These are phyloP conservation scores for Pseudopithomyces maydicus DNA, from an alignment of 2,329 filamentous ascomycete species.

Conservation along the genomic window DNA sequence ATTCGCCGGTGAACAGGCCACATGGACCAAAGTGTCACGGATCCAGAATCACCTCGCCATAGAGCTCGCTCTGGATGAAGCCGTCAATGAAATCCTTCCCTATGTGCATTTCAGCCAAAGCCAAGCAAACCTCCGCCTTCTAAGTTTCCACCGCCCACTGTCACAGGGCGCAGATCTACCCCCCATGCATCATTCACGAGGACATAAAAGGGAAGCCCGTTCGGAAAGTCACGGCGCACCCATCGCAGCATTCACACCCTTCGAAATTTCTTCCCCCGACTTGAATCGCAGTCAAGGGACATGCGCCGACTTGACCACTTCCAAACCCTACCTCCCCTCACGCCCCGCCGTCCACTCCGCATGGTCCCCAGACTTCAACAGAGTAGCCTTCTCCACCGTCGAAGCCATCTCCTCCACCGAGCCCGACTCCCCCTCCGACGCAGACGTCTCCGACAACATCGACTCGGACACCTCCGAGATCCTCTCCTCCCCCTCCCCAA, in stretches of 20 bases:
- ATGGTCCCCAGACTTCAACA: constrained; percentile 8
- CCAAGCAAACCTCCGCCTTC: constrained; percentile 52
- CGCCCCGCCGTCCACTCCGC: constrained; percentile 11
- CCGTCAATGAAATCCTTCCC: constrained; percentile 71
- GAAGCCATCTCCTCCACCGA: constrained; percentile 37
- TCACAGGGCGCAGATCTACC: constrained; percentile 31
- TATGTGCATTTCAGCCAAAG: constrained; percentile 72
- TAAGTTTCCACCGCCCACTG: constrained; percentile 28
- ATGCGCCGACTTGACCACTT: constrained; percentile 5
- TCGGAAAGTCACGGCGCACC: constrained; percentile 26
- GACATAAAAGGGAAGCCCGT: constrained; percentile 27
- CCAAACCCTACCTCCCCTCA: constrained; percentile 21
- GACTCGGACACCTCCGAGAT: constrained; percentile 40
- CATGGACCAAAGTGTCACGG: constrained; percentile 87
- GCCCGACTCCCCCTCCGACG: constrained; percentile 35
- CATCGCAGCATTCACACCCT: constrained; percentile 19
- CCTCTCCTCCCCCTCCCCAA: constrained; percentile 38
- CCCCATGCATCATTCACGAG: constrained; percentile 17
- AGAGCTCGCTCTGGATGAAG: constrained; percentile 80
- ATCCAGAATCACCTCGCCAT: constrained; percentile 88
- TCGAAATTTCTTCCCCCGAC: constrained; percentile 19
- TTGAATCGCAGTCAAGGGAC: constrained; percentile 21
- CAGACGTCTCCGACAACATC: constrained; percentile 34
- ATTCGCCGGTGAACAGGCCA: constrained; percentile 79
- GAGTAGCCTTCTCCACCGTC: constrained; percentile 9